Conservation (phyloP, 1,284 basidiomycete species). For the Ceratobasidium sp. region DNA sequence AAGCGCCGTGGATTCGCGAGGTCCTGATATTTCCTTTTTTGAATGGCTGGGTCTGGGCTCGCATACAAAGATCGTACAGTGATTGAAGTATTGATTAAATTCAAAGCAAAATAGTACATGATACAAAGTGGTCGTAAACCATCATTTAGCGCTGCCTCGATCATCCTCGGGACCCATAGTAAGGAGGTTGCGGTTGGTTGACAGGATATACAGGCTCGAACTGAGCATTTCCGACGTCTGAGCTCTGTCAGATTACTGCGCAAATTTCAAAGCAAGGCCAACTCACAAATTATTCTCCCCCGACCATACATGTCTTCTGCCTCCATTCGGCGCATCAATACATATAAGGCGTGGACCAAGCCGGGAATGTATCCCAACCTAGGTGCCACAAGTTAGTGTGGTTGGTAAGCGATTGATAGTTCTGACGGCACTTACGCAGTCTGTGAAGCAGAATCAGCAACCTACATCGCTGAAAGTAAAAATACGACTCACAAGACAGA, state of each 20-base stretch:
- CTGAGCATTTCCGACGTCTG: conserved; percentile 63
- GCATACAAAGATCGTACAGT: neutral
- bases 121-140: too few relatives aligned
- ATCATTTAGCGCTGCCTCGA: too few relatives aligned
- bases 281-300: conserved; percentile 69
- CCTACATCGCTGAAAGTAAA: neutral
- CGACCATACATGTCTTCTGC: conserved; percentile 77
- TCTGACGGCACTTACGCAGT: neutral
- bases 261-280: neutral
- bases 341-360: conserved; percentile 59
- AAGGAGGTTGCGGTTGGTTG: neutral
- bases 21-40: neutral
- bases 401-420: too few relatives aligned
- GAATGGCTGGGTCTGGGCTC: neutral
- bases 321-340: conserved; percentile 77
- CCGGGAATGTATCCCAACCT: conserved; percentile 50
- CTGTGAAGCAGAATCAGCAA: neutral
- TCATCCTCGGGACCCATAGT: neutral
- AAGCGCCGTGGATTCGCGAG: neutral
- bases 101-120: neutral
- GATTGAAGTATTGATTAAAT: neutral
- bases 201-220: conserved; percentile 57
- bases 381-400: neutral
- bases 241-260: neutral
- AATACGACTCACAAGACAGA: conserved; percentile 47